Evolutionary conservation across 2,329 filamentous ascomycete genomes (phyloP).

Genomic region (Trichoderma citrinoviride): DNA sequence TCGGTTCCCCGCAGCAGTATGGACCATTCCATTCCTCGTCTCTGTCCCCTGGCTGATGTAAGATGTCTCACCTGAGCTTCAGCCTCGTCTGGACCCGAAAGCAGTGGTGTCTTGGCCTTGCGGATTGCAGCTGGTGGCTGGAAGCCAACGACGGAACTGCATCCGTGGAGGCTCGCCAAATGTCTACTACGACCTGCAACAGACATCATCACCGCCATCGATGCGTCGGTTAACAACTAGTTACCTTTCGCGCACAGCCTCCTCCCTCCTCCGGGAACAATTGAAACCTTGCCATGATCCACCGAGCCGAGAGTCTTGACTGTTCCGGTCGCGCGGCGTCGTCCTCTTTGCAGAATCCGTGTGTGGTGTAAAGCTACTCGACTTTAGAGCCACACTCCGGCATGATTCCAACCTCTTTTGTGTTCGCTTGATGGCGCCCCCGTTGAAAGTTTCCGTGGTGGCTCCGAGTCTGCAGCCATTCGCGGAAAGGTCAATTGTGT

Average conservation of each 20-base stretch:
- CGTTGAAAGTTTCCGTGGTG: not conserved
- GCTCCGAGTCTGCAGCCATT: not conserved
- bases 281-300: not conserved
- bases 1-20: not conserved
- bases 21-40: constrained; percentile 5
- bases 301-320: not conserved
- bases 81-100: not conserved
- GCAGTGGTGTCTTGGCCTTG: not conserved
- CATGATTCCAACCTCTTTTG: not conserved
- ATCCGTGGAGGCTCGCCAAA: not conserved
- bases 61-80: constrained; percentile 5
- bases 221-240: not conserved
- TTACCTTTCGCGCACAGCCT: not conserved
- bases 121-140: not conserved
- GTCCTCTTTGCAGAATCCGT: not conserved
- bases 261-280: not conserved
- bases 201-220: not conserved
- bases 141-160: not conserved
- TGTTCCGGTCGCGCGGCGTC: not conserved
- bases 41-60: not conserved
- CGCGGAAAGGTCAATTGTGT: not conserved
- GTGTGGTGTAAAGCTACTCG: not conserved
- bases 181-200: not conserved
- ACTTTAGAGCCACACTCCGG: not conserved
- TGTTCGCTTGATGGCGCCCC: not conserved